Conservation (phyloP, 2,329 filamentous ascomycete genomes). For the Diaporthe destruens region DNA sequence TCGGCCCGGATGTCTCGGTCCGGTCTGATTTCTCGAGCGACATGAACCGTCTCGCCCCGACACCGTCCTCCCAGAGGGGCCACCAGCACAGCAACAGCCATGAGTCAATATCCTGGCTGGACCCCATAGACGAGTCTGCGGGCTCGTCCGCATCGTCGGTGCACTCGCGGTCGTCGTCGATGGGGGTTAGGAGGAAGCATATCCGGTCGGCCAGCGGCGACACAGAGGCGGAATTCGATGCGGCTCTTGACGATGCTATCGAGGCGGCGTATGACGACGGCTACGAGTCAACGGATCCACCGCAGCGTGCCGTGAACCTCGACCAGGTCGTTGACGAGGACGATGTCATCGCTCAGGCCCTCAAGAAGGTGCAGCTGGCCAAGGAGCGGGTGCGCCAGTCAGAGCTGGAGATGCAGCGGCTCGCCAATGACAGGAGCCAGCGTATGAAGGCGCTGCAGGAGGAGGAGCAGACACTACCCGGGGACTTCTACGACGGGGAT, state of each 20-base stretch:
- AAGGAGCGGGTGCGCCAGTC: conserved; percentile 81
- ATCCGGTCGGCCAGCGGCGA: conserved; percentile 76
- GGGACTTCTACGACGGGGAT: conserved; percentile 73
- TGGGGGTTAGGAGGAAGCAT: conserved; percentile 76
- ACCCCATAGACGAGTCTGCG: conserved; percentile 91
- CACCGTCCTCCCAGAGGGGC: conserved; percentile 45
- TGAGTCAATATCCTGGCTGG: conserved; percentile 91
- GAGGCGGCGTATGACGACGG: conserved; percentile 96
- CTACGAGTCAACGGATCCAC: conserved; percentile 69
- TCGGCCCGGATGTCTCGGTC: conserved; percentile 49
- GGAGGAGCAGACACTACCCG: conserved; percentile 57
- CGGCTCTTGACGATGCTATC: conserved; percentile 92
- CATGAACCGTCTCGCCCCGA: conserved; percentile 45
- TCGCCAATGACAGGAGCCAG: conserved; percentile 71
- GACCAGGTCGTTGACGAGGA: conserved; percentile 48
- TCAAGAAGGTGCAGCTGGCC: conserved; percentile 78
- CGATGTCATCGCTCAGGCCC: conserved; percentile 65
- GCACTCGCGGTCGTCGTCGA: conserved; percentile 82
- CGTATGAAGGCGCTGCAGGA: conserved; percentile 58
- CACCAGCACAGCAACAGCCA: conserved; percentile 75
- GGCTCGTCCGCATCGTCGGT: conserved; percentile 83
- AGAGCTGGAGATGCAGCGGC: conserved; percentile 76
- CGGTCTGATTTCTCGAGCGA: conserved; percentile 53
- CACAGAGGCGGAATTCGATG: conserved; percentile 92
- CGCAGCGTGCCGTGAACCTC: neutral